Evolutionary conservation across 495 filamentous ascomycete species (phyloP).

Genomic region (Friedmanniomyces simplex): DNA sequence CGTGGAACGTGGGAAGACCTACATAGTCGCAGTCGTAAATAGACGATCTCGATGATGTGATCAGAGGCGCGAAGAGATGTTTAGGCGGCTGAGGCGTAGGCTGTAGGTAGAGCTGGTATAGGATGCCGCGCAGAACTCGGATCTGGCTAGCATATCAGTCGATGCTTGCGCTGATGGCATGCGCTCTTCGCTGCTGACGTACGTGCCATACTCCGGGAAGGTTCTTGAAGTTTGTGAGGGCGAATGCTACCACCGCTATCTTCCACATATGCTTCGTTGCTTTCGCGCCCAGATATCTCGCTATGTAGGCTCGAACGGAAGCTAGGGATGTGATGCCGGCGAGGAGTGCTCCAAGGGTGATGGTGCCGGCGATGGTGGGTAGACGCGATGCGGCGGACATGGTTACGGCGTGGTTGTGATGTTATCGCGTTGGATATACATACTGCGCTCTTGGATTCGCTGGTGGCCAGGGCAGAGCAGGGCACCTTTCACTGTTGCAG

Average conservation of each 20-base stretch:
- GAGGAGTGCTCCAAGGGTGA: constrained; percentile 9
- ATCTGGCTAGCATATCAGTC: constrained; percentile 31
- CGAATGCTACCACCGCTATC: constrained; percentile 42
- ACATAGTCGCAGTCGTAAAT: constrained; percentile 61
- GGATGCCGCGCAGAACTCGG: constrained; percentile 53
- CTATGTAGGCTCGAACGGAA: constrained; percentile 8
- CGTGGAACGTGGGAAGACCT: too few relatives aligned
- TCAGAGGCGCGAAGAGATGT: constrained; percentile 53
- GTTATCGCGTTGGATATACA: too few relatives aligned
- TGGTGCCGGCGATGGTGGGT: constrained; percentile 9
- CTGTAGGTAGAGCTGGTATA: constrained; percentile 49
- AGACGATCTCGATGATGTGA: constrained; percentile 50
- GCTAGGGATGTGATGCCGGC: constrained; percentile 1
- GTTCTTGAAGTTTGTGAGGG: constrained; percentile 56
- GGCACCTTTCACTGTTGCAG: too few relatives aligned
- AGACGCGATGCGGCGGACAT: constrained; percentile 20
- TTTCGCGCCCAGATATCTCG: constrained; percentile 9
- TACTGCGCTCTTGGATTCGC: too few relatives aligned
- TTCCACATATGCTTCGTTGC: constrained; percentile 38
- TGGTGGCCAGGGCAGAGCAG: background rate
- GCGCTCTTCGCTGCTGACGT: constrained; percentile 28
- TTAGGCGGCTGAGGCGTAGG: constrained; percentile 27
- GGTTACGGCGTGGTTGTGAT: background rate
- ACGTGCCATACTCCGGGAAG: constrained; percentile 63
- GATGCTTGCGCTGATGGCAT: background rate